Evolutionary conservation across 202 grass and related monocot genomes (phyloP).

Genomic region (Schoenoplectus triqueter): DNA sequence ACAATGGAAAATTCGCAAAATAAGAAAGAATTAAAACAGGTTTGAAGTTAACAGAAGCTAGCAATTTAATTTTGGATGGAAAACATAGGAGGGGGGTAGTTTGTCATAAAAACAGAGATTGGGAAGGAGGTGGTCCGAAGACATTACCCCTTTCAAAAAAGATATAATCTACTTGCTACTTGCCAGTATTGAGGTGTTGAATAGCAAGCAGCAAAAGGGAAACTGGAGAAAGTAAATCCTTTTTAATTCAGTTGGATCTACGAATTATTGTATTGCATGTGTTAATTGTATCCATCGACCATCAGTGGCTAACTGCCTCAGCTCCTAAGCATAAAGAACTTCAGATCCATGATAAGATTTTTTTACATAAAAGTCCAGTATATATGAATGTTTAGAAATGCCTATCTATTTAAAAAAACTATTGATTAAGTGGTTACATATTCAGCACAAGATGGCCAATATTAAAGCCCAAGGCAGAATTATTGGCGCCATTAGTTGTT

Average conservation of each 20-base stretch:
- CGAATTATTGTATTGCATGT: neutral
- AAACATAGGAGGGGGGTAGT: no score
- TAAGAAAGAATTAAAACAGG: no score
- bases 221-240: neutral
- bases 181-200: neutral
- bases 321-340: neutral
- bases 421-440: neutral
- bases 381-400: neutral
- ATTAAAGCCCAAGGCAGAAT: neutral
- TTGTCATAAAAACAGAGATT: no score
- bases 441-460: neutral
- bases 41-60: no score
- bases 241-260: neutral
- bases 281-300: neutral
- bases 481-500: neutral
- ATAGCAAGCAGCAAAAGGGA: neutral
- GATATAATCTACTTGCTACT: no score
- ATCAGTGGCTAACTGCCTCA: neutral
- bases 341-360: constrained; percentile 1
- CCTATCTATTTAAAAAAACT: no score
- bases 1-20: no score
- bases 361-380: neutral
- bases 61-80: no score
- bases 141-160: no score
- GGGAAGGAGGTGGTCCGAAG: no score